A percentile compares a stretch with the other conserved stretches of the same genome.
These are phyloP conservation scores for Saururus chinensis DNA, from an alignment of 164 flowering plant genomes.

Conservation along the genomic window DNA sequence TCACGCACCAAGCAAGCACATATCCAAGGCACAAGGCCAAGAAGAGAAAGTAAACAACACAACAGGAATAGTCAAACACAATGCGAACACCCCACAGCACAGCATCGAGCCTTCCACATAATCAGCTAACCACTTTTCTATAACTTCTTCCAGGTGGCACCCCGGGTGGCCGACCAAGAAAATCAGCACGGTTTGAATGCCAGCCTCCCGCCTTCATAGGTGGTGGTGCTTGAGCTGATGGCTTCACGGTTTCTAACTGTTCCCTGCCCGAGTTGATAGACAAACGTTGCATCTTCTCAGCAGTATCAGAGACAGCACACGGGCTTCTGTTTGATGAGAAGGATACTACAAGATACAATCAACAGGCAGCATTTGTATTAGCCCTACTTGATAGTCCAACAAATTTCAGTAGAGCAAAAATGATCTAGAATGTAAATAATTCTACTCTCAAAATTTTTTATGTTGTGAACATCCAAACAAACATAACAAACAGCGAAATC, in stretches of 20 bases:
- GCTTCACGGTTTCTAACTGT: conserved; percentile 10
- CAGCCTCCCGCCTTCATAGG: conserved; percentile 71
- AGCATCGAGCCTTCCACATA: no score
- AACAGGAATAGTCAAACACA: no score
- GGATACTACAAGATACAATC: conserved; percentile 22
- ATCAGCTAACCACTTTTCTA: conserved; percentile 53
- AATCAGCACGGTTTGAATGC: conserved; percentile 28
- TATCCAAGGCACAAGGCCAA: no score
- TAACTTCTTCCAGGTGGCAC: conserved; percentile 24
- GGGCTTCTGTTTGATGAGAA: conserved; percentile 19
- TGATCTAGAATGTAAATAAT: neutral
- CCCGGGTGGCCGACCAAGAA: conserved; percentile 30
- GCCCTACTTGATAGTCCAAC: no score
- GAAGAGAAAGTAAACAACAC: no score
- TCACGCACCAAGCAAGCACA: no score
- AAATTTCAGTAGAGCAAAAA: neutral
- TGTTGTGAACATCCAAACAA: no score
- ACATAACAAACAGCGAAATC: neutral
- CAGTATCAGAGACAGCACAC: conserved; percentile 36
- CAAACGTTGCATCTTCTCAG: conserved; percentile 57
- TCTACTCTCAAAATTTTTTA: no score
- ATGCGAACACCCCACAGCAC: no score
- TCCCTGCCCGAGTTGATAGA: conserved; percentile 31
- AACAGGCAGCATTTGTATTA: neutral
- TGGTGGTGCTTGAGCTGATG: conserved; percentile 6